A percentile compares a stretch with the other conserved stretches of the same genome.
Evolutionary conservation across 2,329 filamentous ascomycete genomes (phyloP).

Genomic region (Ploettnerulaceae sp.): DNA sequence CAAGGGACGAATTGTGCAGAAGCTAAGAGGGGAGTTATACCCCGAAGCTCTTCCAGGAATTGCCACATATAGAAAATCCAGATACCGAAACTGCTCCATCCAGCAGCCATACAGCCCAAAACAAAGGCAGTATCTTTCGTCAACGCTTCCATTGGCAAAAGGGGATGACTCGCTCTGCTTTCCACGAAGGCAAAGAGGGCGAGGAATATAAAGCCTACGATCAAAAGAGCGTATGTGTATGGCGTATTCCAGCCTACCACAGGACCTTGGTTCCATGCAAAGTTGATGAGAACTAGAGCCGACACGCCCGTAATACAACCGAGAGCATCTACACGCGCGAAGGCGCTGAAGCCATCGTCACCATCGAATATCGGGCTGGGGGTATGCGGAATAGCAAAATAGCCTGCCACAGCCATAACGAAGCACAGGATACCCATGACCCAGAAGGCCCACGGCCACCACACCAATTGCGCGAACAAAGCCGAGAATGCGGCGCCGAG

Average conservation of each 20-base stretch:
- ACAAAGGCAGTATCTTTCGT: constrained; percentile 47
- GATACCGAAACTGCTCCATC: constrained; percentile 30
- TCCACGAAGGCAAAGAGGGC: constrained; percentile 51
- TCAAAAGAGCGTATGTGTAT: constrained; percentile 42
- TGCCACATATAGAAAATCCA: constrained; percentile 30
- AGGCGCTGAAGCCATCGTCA: constrained; percentile 17
- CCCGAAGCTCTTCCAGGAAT: constrained; percentile 27
- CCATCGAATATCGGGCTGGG: constrained; percentile 31
- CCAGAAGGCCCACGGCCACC: constrained; percentile 51
- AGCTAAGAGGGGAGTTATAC: constrained; percentile 30
- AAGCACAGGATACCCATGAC: constrained; percentile 39
- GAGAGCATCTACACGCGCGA: constrained; percentile 36
- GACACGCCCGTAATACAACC: constrained; percentile 44
- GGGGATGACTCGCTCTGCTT: constrained; percentile 42
- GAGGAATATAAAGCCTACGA: constrained; percentile 52
- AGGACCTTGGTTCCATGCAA: constrained; percentile 45
- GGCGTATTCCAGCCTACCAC: constrained; percentile 26
- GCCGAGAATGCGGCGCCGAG: constrained; percentile 39
- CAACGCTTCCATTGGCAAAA: constrained; percentile 52
- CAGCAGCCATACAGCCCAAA: constrained; percentile 25
- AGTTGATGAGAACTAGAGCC: constrained; percentile 50
- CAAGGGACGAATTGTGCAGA: constrained; percentile 30
- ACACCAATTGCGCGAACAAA: constrained; percentile 37
- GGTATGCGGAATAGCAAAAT: constrained; percentile 38
- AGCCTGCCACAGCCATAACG: constrained; percentile 34